Evolutionary conservation across 164 flowering plant species (phyloP).

Genomic region (Tetracentron sinense): DNA sequence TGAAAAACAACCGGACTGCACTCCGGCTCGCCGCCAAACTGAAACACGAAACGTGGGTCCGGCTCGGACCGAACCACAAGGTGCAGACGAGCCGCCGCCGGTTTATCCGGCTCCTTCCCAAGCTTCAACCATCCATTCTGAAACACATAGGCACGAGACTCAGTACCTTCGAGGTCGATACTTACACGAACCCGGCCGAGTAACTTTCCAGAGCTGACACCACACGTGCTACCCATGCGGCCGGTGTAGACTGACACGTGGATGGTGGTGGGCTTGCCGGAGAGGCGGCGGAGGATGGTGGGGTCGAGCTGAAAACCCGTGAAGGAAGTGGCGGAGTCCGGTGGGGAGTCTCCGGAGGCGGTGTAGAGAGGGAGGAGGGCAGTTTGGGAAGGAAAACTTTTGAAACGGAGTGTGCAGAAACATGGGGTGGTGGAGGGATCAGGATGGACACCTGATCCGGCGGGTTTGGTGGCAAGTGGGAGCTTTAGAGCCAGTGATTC

Average conservation of each 20-base stretch:
- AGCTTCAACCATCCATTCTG: constrained; percentile 79
- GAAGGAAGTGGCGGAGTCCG: constrained; percentile 38
- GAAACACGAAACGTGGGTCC: constrained; percentile 87
- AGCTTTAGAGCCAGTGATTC: constrained; percentile 76
- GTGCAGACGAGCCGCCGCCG: constrained; percentile 54
- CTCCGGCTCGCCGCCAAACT: no score
- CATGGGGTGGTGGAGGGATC: constrained; percentile 73
- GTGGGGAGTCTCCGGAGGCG: constrained; percentile 31
- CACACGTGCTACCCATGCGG: constrained; percentile 60
- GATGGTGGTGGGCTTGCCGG: constrained; percentile 42
- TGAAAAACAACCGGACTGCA: constrained; percentile 90
- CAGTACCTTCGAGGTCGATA: constrained; percentile 38
- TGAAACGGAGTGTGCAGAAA: constrained; percentile 60
- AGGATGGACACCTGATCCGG: constrained; percentile 53
- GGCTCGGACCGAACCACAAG: constrained; percentile 76
- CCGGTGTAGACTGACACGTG: constrained; percentile 59
- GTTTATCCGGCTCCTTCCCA: constrained; percentile 37
- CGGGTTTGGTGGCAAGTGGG: constrained; percentile 42
- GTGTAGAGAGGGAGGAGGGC: constrained; percentile 57
- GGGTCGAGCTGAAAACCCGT: constrained; percentile 68
- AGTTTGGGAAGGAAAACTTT: constrained; percentile 60
- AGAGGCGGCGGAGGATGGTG: constrained; percentile 45
- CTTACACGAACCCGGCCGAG: constrained; percentile 49
- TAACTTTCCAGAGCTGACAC: constrained; percentile 46
- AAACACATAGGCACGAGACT: constrained; percentile 34